Percentiles rank a stretch among this genome's conserved stretches.
Evolutionary conservation across 495 filamentous ascomycete genomes (phyloP).

Genomic region (Penicillium argentinense): DNA sequence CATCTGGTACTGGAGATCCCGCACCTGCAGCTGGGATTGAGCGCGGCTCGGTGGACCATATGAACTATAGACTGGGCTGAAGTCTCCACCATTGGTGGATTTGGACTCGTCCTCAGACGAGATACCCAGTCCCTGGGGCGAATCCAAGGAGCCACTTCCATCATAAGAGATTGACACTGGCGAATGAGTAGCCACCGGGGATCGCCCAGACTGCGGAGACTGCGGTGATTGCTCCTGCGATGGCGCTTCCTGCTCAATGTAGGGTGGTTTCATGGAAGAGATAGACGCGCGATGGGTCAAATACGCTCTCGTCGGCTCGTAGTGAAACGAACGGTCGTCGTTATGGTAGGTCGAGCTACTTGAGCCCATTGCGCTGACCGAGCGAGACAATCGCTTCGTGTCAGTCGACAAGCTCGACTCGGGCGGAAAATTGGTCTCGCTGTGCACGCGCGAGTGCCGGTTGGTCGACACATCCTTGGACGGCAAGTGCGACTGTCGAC

Average conservation of each 20-base stretch:
- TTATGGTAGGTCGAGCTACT: slow-evolving; percentile 34
- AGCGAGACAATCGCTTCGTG: slow-evolving; percentile 34
- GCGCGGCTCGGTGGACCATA: slow-evolving; percentile 41
- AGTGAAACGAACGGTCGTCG: slow-evolving; percentile 43
- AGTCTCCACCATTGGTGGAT: slow-evolving; percentile 34
- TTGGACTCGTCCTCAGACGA: slow-evolving; percentile 26
- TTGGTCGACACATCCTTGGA: slow-evolving; percentile 40
- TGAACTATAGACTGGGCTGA: slow-evolving; percentile 37
- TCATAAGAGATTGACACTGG: slow-evolving; percentile 9
- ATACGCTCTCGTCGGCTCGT: slow-evolving; percentile 39
- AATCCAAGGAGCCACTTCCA: slow-evolving; percentile 21
- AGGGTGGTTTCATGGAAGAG: slow-evolving; percentile 25
- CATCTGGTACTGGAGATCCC: slow-evolving; percentile 88
- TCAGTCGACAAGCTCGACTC: slow-evolving; percentile 29
- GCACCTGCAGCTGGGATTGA: slow-evolving; percentile 65
- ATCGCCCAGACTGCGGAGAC: slow-evolving; percentile 7
- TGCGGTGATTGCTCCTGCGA: slow-evolving; percentile 1
- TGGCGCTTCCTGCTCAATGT: neutral
- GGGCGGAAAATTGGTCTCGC: slow-evolving; percentile 56
- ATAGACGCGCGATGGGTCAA: slow-evolving; percentile 40
- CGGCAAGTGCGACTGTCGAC: slow-evolving; percentile 38
- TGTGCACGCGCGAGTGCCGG: slow-evolving; percentile 56
- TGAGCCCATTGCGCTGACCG: slow-evolving; percentile 45
- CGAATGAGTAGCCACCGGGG: slow-evolving; percentile 8
- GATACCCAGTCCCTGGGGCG: slow-evolving; percentile 33